Percentiles rank a stretch among this genome's conserved stretches.
Conservation (phyloP, 2,329 filamentous ascomycete species). For the Pleurostoma richardsiae region DNA sequence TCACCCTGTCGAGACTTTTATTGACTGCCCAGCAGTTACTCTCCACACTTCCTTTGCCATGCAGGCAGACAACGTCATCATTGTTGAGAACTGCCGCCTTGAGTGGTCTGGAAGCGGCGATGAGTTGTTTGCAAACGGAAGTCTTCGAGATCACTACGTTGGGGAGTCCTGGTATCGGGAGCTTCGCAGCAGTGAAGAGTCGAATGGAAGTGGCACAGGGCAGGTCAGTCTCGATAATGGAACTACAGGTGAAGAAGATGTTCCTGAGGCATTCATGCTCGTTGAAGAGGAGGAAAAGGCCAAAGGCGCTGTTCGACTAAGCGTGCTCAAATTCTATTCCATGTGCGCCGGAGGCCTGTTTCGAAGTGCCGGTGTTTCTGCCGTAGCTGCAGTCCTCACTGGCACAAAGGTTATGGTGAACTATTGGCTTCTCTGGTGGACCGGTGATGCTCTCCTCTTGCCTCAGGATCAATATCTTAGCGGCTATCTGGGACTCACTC, state of each 20-base stretch:
- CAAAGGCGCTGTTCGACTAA: neutral
- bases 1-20: no score
- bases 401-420: neutral
- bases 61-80: conserved; percentile 1
- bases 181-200: no score
- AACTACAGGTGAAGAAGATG: neutral
- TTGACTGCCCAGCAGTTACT: neutral
- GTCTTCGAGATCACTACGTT: no score
- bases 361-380: neutral
- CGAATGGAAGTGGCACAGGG: no score
- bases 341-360: neutral
- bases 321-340: neutral
- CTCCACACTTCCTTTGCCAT: conserved; percentile 1
- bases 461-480: conserved; percentile 1
- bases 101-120: neutral
- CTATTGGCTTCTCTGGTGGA: conserved; percentile 4
- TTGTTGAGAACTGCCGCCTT: neutral
- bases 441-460: neutral
- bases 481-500: neutral
- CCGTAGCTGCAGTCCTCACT: neutral
- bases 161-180: no score
- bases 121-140: no score
- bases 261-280: neutral
- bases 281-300: conserved; percentile 1
- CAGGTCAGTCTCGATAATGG: no score